These are phyloP conservation scores for Aphanomyces stellatus DNA, from an alignment of 352 stramenopile species.

Conservation along the genomic window DNA sequence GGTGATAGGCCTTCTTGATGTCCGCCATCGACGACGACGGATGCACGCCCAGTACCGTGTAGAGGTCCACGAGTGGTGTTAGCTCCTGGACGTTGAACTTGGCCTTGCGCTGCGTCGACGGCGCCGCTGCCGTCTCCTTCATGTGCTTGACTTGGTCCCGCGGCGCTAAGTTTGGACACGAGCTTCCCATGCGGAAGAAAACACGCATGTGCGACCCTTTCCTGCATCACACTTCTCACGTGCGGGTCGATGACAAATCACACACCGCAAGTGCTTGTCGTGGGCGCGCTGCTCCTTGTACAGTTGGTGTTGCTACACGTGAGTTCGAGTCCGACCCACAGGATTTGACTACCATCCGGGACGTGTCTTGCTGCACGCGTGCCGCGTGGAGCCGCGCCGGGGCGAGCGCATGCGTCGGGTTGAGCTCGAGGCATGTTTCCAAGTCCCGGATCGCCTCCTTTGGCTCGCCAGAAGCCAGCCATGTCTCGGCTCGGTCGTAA, in stretches of 20 bases:
- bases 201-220: not conserved
- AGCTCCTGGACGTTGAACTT: not conserved
- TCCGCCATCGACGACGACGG: not conserved
- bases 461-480: not conserved
- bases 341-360: not conserved
- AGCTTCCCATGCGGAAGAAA: not conserved
- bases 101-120: not conserved
- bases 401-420: not conserved
- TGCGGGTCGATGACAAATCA: not conserved
- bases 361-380: not conserved
- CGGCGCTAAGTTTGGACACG: not conserved
- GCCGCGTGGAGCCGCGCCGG: not conserved
- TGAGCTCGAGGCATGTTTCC: not conserved
- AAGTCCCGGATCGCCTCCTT: not conserved
- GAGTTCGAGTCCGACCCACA: not conserved
- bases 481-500: constrained; percentile 6
- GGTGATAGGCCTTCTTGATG: constrained; percentile 3
- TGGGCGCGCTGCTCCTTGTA: constrained; percentile 13
- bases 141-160: constrained; percentile 5
- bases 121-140: not conserved
- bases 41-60: not conserved
- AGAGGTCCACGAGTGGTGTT: constrained; percentile 2
- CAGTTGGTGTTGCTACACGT: constrained; percentile 1
- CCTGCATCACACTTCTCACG: not conserved
- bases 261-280: constrained; percentile 9